Evolutionary conservation across 2,329 filamentous ascomycete species (phyloP).

Genomic region (Coniochaeta ligniaria): DNA sequence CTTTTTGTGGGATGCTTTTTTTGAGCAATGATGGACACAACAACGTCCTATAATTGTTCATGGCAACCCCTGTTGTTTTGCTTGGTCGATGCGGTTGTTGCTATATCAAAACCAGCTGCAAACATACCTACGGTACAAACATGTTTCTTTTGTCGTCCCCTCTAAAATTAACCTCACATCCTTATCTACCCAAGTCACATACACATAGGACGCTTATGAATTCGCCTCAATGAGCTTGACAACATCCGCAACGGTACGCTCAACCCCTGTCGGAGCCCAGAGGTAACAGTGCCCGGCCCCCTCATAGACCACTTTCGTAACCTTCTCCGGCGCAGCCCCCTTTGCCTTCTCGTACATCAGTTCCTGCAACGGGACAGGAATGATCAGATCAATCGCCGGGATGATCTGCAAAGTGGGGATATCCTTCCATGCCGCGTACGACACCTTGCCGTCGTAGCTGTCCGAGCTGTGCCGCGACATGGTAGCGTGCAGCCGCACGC

Average conservation of each 20-base stretch:
- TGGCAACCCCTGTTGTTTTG: too few relatives aligned
- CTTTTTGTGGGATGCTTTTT: too few relatives aligned
- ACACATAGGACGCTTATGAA: background rate
- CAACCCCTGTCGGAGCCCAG: background rate
- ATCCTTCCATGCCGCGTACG: slow-evolving; percentile 11
- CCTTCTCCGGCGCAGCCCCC: slow-evolving; percentile 7
- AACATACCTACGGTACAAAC: too few relatives aligned
- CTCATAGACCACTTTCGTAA: slow-evolving; percentile 3
- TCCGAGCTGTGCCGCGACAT: slow-evolving; percentile 11
- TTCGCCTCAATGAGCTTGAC: background rate
- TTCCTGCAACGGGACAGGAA: slow-evolving; percentile 6
- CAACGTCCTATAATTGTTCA: too few relatives aligned
- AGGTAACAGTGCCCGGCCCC: slow-evolving; percentile 3
- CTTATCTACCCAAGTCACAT: too few relatives aligned
- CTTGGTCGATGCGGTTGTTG: too few relatives aligned
- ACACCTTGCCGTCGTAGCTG: slow-evolving; percentile 7
- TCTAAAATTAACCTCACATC: too few relatives aligned
- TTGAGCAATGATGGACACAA: too few relatives aligned
- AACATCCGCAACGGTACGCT: background rate
- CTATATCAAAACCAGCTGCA: too few relatives aligned
- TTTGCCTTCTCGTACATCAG: slow-evolving; percentile 7
- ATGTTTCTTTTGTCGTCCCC: too few relatives aligned
- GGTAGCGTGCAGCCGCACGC: background rate
- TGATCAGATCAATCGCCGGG: slow-evolving; percentile 8
- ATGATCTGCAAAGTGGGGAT: slow-evolving; percentile 7